Conservation (phyloP, 192 early-diverging fungal species). For the Spizellomyces sp. region DNA sequence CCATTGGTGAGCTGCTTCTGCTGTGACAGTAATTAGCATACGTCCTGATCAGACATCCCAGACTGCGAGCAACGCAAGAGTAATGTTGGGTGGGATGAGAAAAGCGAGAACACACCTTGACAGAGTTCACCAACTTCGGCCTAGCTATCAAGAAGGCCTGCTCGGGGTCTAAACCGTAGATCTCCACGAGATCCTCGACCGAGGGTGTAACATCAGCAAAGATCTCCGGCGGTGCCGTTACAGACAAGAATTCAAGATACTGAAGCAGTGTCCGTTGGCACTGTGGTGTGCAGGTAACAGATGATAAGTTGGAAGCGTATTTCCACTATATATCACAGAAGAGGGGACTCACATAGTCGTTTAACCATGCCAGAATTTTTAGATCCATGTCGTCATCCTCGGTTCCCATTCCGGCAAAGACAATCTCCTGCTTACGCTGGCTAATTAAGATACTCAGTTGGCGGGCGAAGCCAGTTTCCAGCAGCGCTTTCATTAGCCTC, state of each 20-base stretch:
- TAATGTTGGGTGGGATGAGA: too few relatives aligned
- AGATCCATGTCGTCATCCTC: conserved; percentile 46
- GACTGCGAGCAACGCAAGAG: too few relatives aligned
- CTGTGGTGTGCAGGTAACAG: conserved; percentile 5
- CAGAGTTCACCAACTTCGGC: conserved; percentile 53
- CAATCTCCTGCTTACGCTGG: conserved; percentile 56
- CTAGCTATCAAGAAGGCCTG: conserved; percentile 68
- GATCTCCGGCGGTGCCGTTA: conserved; percentile 50
- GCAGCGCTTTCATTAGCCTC: conserved; percentile 59
- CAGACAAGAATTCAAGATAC: conserved; percentile 64
- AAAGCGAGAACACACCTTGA: conserved; percentile 20
- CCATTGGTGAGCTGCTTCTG: too few relatives aligned
- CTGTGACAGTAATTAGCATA: too few relatives aligned
- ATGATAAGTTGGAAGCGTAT: conserved; percentile 14
- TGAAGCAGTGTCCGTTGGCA: conserved; percentile 64
- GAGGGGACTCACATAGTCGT: conserved; percentile 50
- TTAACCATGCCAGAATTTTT: conserved; percentile 59
- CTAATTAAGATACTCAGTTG: conserved; percentile 64
- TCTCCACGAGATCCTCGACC: conserved; percentile 45
- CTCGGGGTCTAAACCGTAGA: conserved; percentile 63
- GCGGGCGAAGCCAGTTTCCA: conserved; percentile 53
- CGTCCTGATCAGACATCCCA: too few relatives aligned
- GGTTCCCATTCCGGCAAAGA: conserved; percentile 28
- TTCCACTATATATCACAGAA: background rate
- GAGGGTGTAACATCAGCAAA: conserved; percentile 52